These are phyloP conservation scores for Ogataea zsoltii DNA, from an alignment of 805 yeast genomes.

Conservation along the genomic window DNA sequence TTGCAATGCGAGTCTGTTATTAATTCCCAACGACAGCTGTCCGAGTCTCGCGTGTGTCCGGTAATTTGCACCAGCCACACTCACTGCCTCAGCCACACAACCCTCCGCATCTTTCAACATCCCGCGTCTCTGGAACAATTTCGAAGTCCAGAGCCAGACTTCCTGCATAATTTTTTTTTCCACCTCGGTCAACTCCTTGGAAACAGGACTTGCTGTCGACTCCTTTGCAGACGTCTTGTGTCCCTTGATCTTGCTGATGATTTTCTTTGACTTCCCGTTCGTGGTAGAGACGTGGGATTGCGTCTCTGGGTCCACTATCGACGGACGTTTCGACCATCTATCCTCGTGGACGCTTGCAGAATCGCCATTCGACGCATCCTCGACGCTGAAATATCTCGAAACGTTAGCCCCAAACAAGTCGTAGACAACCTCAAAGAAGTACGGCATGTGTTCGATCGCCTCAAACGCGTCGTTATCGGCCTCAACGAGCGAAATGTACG, in stretches of 20 bases:
- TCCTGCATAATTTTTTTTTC: slow-evolving; percentile 51
- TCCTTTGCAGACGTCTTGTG: slow-evolving; percentile 14
- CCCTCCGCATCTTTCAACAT: slow-evolving; percentile 61
- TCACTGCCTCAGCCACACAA: slow-evolving; percentile 72
- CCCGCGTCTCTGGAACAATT: slow-evolving; percentile 59
- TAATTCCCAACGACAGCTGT: slow-evolving; percentile 36
- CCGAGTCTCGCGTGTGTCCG: slow-evolving; percentile 54
- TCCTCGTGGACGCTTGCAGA: slow-evolving; percentile 2
- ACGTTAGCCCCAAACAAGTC: slow-evolving; percentile 27
- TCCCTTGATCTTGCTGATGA: slow-evolving; percentile 15
- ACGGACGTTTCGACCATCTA: slow-evolving; percentile 18
- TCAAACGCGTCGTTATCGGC: slow-evolving; percentile 55
- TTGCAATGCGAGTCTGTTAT: slow-evolving; percentile 49
- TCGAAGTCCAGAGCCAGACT: slow-evolving; percentile 75
- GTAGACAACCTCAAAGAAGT: slow-evolving; percentile 59
- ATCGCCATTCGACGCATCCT: not conserved
- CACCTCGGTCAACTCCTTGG: slow-evolving; percentile 3
- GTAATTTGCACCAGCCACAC: slow-evolving; percentile 44
- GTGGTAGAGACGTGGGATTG: not conserved
- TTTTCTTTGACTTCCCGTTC: slow-evolving; percentile 18
- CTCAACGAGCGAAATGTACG: slow-evolving; percentile 72
- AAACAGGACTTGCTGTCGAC: slow-evolving; percentile 10
- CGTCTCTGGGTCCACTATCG: slow-evolving; percentile 17
- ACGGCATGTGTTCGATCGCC: slow-evolving; percentile 66
- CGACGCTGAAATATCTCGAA: not conserved